phyloP scores from a whole-genome alignment of 495 filamentous ascomycete genomes.

The Penicillium waksmanii region DNA sequence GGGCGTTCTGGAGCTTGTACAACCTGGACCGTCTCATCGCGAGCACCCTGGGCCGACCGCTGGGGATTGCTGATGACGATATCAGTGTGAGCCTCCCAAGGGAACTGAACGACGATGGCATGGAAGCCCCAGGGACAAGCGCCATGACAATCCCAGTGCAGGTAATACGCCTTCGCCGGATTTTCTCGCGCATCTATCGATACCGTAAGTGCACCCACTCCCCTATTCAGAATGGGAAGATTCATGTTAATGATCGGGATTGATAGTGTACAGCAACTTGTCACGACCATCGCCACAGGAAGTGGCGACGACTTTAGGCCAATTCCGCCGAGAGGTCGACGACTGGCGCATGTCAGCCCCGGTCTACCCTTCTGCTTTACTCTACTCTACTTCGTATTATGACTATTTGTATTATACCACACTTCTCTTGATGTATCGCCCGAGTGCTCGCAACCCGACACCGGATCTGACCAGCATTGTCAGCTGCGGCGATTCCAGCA shows the following conservation, averaged over 20 bases:
- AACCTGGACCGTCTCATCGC: slow-evolving; percentile 56
- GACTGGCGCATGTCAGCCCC: slow-evolving; percentile 47
- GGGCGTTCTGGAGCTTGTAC: slow-evolving; percentile 58
- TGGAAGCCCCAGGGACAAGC: slow-evolving; percentile 42
- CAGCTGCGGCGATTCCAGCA: slow-evolving; percentile 54
- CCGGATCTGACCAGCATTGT: slow-evolving; percentile 48
- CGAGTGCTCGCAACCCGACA: slow-evolving; percentile 51
- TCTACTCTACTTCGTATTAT: slow-evolving; percentile 53
- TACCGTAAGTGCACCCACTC: slow-evolving; percentile 38
- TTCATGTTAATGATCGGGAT: not conserved
- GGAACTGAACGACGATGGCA: slow-evolving; percentile 51
- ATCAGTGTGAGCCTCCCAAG: slow-evolving; percentile 49
- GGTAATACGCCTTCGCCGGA: slow-evolving; percentile 51
- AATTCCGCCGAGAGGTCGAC: slow-evolving; percentile 53
- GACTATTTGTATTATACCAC: slow-evolving; percentile 58
- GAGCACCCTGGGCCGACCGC: slow-evolving; percentile 51
- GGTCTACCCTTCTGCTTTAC: slow-evolving; percentile 45
- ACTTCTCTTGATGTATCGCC: slow-evolving; percentile 54
- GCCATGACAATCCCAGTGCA: slow-evolving; percentile 54
- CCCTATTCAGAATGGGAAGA: not conserved
- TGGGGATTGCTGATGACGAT: slow-evolving; percentile 55
- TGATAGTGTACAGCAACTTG: slow-evolving; percentile 49
- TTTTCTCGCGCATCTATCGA: slow-evolving; percentile 52
- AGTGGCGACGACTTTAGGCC: slow-evolving; percentile 36
- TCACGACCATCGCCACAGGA: slow-evolving; percentile 41